Evolutionary conservation across 192 early-diverging fungal genomes (phyloP).

Genomic region (Radiomyces spectabilis): DNA sequence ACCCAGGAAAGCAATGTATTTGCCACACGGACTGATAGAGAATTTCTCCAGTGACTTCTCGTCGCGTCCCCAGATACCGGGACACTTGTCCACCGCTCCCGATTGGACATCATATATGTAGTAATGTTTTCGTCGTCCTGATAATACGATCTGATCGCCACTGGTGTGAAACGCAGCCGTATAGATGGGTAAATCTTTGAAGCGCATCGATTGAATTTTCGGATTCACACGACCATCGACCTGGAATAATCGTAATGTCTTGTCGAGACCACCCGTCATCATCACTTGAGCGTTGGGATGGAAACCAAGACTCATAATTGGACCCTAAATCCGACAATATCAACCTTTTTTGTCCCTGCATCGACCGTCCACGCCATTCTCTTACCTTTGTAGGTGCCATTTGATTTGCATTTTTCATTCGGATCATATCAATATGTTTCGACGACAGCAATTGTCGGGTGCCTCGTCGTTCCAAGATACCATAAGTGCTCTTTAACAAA

Average conservation of each 20-base stretch:
- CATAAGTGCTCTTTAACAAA: conserved; percentile 33
- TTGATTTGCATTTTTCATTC: conserved; percentile 75
- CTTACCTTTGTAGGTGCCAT: conserved; percentile 52
- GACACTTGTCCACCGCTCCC: conserved; percentile 59
- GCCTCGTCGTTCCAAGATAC: conserved; percentile 32
- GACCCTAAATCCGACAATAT: too few relatives aligned
- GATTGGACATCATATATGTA: conserved; percentile 82
- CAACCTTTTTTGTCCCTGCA: too few relatives aligned
- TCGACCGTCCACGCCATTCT: too few relatives aligned
- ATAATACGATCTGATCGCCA: conserved; percentile 67
- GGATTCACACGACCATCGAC: conserved; percentile 91
- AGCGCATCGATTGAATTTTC: conserved; percentile 81
- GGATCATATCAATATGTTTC: conserved; percentile 52
- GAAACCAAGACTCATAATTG: conserved; percentile 67
- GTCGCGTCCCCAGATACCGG: conserved; percentile 67
- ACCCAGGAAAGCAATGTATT: conserved; percentile 73
- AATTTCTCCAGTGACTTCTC: conserved; percentile 71
- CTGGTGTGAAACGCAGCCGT: conserved; percentile 66
- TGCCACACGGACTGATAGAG: conserved; percentile 59
- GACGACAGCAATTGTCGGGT: conserved; percentile 29
- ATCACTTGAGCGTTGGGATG: conserved; percentile 87
- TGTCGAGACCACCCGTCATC: conserved; percentile 84
- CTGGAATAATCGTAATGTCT: conserved; percentile 83
- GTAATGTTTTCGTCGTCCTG: conserved; percentile 74
- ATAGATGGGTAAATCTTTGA: conserved; percentile 84